Conservation (phyloP, 2,329 filamentous ascomycete genomes). For the Pseudogymnoascus sp. region DNA sequence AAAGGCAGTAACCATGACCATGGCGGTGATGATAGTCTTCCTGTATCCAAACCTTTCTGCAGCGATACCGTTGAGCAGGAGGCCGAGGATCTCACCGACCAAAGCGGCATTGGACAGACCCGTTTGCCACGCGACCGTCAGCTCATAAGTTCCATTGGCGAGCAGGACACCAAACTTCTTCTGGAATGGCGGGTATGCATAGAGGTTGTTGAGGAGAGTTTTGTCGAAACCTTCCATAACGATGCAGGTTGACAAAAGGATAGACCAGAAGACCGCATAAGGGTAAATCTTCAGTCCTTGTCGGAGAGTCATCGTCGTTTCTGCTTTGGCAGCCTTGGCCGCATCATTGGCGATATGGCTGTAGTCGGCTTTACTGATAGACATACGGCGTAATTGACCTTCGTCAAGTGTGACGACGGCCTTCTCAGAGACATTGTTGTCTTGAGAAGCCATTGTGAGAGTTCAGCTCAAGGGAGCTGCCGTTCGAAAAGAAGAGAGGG, state of each 20-base stretch:
- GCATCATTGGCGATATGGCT: constrained; percentile 34
- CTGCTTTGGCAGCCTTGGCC: constrained; percentile 48
- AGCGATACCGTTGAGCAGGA: constrained; percentile 40
- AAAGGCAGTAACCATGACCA: constrained; percentile 39
- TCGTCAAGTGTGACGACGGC: neutral
- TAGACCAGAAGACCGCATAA: constrained; percentile 75
- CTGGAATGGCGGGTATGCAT: constrained; percentile 27
- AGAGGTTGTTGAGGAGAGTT: constrained; percentile 71
- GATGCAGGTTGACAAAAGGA: constrained; percentile 85
- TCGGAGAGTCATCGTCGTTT: constrained; percentile 63
- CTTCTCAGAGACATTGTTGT: constrained; percentile 5
- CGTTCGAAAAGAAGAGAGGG: neutral
- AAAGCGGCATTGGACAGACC: constrained; percentile 25
- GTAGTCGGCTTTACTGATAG: constrained; percentile 7
- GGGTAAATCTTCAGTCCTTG: constrained; percentile 78
- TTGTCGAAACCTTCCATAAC: constrained; percentile 89
- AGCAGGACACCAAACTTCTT: constrained; percentile 31
- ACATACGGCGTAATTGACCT: neutral
- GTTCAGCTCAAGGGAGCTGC: neutral
- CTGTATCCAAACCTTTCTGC: constrained; percentile 45
- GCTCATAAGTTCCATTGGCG: constrained; percentile 24
- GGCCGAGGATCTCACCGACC: constrained; percentile 36
- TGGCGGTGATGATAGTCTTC: constrained; percentile 41
- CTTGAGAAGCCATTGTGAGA: neutral
- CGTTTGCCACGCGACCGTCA: constrained; percentile 28